A percentile compares a stretch with the other conserved stretches of the same genome.
These are phyloP conservation scores for Tulasnella sp. DNA, from an alignment of 768 basidiomycete genomes.

Conservation along the genomic window DNA sequence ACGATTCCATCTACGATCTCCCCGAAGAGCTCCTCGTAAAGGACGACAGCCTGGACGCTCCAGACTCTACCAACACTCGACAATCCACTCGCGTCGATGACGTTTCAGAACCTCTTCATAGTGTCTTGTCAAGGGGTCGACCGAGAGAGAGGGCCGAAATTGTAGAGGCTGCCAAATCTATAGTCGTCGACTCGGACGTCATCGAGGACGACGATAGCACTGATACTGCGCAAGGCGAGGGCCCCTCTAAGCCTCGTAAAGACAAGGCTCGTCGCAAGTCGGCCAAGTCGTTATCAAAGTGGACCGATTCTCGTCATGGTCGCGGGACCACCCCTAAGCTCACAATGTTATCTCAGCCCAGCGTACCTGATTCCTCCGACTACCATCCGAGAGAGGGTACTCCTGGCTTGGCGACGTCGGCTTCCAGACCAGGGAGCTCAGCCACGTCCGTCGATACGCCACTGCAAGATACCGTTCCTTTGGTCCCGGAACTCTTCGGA, in stretches of 20 bases:
- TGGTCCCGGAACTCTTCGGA: background rate
- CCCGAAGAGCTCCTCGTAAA: background rate
- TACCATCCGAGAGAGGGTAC: conserved; percentile 1
- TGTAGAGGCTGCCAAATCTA: too few relatives aligned
- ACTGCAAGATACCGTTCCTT: background rate
- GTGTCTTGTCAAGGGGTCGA: too few relatives aligned
- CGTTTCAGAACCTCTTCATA: too few relatives aligned
- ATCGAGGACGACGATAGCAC: background rate
- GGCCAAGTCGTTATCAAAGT: background rate
- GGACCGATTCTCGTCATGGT: background rate
- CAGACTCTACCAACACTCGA: too few relatives aligned
- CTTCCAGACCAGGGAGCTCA: background rate
- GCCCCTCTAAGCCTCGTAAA: background rate
- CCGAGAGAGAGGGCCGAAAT: too few relatives aligned
- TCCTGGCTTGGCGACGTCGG: background rate
- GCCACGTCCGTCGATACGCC: background rate
- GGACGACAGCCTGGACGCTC: too few relatives aligned
- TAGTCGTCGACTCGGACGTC: too few relatives aligned
- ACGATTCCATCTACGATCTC: conserved; percentile 1
- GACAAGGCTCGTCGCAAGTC: background rate
- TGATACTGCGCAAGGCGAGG: background rate
- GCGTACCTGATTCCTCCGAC: background rate
- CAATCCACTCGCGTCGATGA: too few relatives aligned
- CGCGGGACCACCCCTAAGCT: background rate
- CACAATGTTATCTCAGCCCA: background rate